phyloP scores from a whole-genome alignment of 2,329 filamentous ascomycete genomes.

The Paraphaeosphaeria sporulosa region DNA sequence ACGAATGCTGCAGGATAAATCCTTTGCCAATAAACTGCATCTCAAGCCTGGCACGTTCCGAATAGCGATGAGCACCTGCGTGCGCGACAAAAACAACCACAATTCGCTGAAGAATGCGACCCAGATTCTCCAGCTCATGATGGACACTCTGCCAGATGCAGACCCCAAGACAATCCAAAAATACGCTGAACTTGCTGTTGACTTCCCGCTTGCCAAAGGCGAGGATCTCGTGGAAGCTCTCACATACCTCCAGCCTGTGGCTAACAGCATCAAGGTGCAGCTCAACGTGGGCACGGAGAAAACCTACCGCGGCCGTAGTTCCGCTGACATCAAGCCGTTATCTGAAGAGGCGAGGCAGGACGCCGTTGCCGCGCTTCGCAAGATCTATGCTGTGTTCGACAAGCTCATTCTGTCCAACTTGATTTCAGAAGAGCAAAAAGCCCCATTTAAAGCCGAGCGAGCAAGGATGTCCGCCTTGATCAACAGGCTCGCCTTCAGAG shows the following conservation, averaged over 20 bases:
- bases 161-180: slow-evolving; percentile 39
- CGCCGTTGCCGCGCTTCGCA: slow-evolving; percentile 35
- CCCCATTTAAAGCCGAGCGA: slow-evolving; percentile 34
- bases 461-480: slow-evolving; percentile 38
- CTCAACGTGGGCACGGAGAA: slow-evolving; percentile 34
- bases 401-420: slow-evolving; percentile 40
- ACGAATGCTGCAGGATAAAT: slow-evolving; percentile 60
- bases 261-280: slow-evolving; percentile 39
- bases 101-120: slow-evolving; percentile 71
- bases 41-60: slow-evolving; percentile 65
- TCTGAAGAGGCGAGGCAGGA: slow-evolving; percentile 31
- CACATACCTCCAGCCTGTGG: slow-evolving; percentile 32
- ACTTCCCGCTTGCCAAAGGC: slow-evolving; percentile 39
- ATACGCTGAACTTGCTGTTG: slow-evolving; percentile 40
- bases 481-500: slow-evolving; percentile 26
- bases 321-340: slow-evolving; percentile 23
- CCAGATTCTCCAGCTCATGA: slow-evolving; percentile 63
- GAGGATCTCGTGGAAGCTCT: slow-evolving; percentile 41
- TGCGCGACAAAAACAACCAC: slow-evolving; percentile 78
- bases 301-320: not conserved
- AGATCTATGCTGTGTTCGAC: slow-evolving; percentile 41
- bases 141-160: slow-evolving; percentile 33
- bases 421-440: slow-evolving; percentile 38
- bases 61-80: slow-evolving; percentile 76
- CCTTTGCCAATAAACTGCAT: slow-evolving; percentile 35